Conservation (phyloP, 805 yeast species). For the Brettanomyces sp. region DNA sequence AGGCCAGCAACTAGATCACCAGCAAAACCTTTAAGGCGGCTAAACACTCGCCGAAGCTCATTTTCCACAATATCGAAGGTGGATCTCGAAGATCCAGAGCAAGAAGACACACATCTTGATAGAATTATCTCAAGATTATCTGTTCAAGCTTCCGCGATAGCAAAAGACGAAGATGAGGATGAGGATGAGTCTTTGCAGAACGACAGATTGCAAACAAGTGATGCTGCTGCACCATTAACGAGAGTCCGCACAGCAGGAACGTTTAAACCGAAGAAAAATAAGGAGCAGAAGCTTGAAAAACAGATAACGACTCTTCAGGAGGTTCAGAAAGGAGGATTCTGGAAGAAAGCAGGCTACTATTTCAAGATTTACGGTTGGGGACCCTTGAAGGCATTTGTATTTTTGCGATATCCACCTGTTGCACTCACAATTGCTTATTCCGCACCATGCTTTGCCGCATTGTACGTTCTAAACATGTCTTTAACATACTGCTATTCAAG, state of each 20-base stretch:
- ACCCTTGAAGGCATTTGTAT: constrained; percentile 54
- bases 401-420: constrained; percentile 69
- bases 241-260: constrained; percentile 21
- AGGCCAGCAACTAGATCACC: constrained; percentile 3
- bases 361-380: constrained; percentile 39
- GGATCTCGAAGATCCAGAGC: constrained; percentile 3
- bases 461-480: constrained; percentile 70
- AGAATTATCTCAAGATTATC: constrained; percentile 28
- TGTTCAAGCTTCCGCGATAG: constrained; percentile 13
- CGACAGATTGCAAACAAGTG: constrained; percentile 21
- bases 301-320: constrained; percentile 14
- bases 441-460: constrained; percentile 58
- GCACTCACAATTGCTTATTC: constrained; percentile 54
- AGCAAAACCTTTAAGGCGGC: background rate
- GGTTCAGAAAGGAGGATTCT: constrained; percentile 8
- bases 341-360: constrained; percentile 17
- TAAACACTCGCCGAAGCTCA: background rate
- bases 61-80: background rate
- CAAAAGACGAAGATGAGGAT: constrained; percentile 19
- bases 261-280: constrained; percentile 10
- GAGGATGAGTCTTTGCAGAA: background rate
- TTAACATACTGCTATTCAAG: constrained; percentile 52
- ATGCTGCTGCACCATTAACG: constrained; percentile 25
- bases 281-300: constrained; percentile 12
- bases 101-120: constrained; percentile 19